phyloP scores from a whole-genome alignment of 2,329 filamentous ascomycete species.

The Exophiala oligosperma region DNA sequence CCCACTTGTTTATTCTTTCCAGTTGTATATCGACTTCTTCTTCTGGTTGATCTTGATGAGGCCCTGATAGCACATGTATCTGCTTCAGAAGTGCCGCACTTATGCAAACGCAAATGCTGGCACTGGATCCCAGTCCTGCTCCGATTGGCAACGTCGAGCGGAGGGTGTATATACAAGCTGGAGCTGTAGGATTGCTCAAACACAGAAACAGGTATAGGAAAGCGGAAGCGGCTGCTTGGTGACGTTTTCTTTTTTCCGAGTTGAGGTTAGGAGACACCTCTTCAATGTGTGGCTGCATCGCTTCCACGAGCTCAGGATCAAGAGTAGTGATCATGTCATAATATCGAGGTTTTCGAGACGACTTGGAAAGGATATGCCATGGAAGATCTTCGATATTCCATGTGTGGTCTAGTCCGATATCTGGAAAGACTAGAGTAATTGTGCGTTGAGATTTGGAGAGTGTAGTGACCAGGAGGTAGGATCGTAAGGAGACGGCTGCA shows the following conservation, averaged over 20 bases:
- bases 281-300: constrained; percentile 76
- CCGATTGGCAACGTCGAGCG: constrained; percentile 92
- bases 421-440: constrained; percentile 83
- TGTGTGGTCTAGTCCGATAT: constrained; percentile 84
- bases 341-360: constrained; percentile 90
- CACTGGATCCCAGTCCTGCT: constrained; percentile 87
- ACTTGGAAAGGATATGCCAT: constrained; percentile 77
- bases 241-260: constrained; percentile 76
- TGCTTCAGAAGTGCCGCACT: constrained; percentile 82
- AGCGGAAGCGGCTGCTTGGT: constrained; percentile 75
- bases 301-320: constrained; percentile 76
- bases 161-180: constrained; percentile 83
- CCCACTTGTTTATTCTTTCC: constrained; percentile 96
- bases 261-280: constrained; percentile 66
- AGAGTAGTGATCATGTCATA: constrained; percentile 84
- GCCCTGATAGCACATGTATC: constrained; percentile 81
- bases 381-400: constrained; percentile 94
- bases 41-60: constrained; percentile 85
- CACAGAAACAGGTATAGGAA: constrained; percentile 95
- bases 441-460: constrained; percentile 89
- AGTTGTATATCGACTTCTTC: constrained; percentile 88
- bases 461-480: constrained; percentile 93
- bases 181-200: constrained; percentile 74
- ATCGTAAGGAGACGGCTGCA: constrained; percentile 89
- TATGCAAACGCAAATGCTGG: constrained; percentile 89